These are phyloP conservation scores for Coemansia sp. DNA, from an alignment of 192 early-diverging fungal species.

Conservation along the genomic window DNA sequence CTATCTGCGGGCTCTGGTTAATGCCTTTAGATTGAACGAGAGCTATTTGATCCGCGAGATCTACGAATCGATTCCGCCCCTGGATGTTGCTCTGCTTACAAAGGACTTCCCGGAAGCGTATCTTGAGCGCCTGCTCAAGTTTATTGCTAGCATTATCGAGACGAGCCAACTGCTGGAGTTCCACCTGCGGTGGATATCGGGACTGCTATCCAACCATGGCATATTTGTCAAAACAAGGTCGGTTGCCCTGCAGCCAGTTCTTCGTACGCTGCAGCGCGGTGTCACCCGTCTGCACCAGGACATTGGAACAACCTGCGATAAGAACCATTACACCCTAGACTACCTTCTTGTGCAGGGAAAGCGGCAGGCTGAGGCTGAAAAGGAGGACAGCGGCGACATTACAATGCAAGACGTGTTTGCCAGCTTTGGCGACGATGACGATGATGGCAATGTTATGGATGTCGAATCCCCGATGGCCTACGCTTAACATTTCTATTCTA, in stretches of 20 bases:
- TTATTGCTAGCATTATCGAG: slow-evolving; percentile 80
- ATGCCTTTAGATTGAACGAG: slow-evolving; percentile 94
- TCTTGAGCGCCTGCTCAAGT: slow-evolving; percentile 77
- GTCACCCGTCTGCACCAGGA: slow-evolving; percentile 56
- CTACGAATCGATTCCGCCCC: slow-evolving; percentile 76
- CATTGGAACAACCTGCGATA: slow-evolving; percentile 50
- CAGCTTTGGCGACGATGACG: slow-evolving; percentile 22
- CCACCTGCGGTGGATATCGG: slow-evolving; percentile 79
- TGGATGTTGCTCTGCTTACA: slow-evolving; percentile 73
- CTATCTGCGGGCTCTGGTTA: slow-evolving; percentile 84
- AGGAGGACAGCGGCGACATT: slow-evolving; percentile 21
- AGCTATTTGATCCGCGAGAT: slow-evolving; percentile 69
- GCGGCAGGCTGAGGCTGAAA: slow-evolving; percentile 24
- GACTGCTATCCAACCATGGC: slow-evolving; percentile 75
- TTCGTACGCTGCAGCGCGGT: slow-evolving; percentile 80
- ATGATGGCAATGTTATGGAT: slow-evolving; percentile 19
- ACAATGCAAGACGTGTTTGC: slow-evolving; percentile 40
- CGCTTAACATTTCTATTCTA: not conserved
- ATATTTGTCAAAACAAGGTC: slow-evolving; percentile 67
- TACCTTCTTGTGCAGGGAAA: slow-evolving; percentile 48
- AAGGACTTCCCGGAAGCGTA: slow-evolving; percentile 85
- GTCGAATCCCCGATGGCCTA: slow-evolving; percentile 12
- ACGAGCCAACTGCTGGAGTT: slow-evolving; percentile 82
- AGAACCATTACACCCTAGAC: slow-evolving; percentile 44
- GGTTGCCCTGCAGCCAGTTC: slow-evolving; percentile 64